Conservation (phyloP, 345 rosid species). For the Sapria himalayana region DNA sequence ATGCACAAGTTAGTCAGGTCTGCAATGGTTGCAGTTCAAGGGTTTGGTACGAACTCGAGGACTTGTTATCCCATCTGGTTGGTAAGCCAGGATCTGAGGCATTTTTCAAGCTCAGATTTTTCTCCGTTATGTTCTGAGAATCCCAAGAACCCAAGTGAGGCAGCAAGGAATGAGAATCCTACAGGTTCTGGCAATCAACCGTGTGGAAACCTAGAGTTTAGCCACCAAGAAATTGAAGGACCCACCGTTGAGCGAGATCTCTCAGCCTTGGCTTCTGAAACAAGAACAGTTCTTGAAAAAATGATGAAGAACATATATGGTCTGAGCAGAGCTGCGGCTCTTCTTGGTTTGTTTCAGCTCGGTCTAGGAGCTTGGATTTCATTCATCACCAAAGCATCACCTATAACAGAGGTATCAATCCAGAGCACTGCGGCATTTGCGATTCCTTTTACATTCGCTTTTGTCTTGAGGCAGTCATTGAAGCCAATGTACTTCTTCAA, state of each 20-base stretch:
- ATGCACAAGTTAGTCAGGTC: no score
- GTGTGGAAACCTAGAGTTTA: constrained; percentile 36
- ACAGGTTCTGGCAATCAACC: constrained; percentile 11
- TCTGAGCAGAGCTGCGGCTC: constrained; percentile 41
- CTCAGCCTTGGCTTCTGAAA: constrained; percentile 61
- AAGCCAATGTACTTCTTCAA: constrained; percentile 73
- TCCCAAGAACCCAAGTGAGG: constrained; percentile 6
- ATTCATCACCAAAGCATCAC: constrained; percentile 21
- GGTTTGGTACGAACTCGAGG: neutral
- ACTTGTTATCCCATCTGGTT: neutral
- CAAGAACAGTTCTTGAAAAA: constrained; percentile 38
- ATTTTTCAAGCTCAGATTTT: constrained; percentile 21
- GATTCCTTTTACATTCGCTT: constrained; percentile 59
- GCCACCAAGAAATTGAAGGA: constrained; percentile 91
- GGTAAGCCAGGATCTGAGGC: constrained; percentile 13
- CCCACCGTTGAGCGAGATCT: constrained; percentile 78
- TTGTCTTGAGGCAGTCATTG: constrained; percentile 57
- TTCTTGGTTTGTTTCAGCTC: constrained; percentile 44
- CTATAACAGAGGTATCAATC: constrained; percentile 30
- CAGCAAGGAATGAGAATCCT: constrained; percentile 13
- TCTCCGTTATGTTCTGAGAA: constrained; percentile 12
- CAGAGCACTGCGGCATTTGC: constrained; percentile 60
- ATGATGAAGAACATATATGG: constrained; percentile 61
- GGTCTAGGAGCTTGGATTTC: constrained; percentile 51
- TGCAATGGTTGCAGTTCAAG: no score